phyloP scores from a whole-genome alignment of 2,329 filamentous ascomycete genomes.

The Cladosporium halotolerans region DNA sequence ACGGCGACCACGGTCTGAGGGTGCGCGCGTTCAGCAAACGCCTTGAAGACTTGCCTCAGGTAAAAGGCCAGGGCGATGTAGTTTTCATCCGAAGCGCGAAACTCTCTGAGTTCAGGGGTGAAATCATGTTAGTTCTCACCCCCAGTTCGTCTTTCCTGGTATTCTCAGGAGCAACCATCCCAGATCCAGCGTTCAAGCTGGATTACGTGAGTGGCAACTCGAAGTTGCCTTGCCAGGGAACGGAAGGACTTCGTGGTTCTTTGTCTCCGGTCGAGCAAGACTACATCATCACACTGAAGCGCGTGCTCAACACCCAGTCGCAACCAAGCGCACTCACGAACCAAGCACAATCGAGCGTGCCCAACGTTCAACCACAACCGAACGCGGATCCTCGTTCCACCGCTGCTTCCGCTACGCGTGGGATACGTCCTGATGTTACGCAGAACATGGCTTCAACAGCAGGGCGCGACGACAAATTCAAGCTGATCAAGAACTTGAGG shows the following conservation, averaged over 20 bases:
- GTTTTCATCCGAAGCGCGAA: constrained; percentile 49
- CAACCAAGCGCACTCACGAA: background rate
- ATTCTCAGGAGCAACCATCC: constrained; percentile 23
- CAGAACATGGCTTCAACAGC: background rate
- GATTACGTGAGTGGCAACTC: constrained; percentile 20
- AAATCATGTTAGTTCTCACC: constrained; percentile 22
- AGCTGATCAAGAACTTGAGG: constrained; percentile 43
- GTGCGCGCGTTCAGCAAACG: constrained; percentile 57
- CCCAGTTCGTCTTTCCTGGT: constrained; percentile 20
- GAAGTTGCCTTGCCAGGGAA: constrained; percentile 12
- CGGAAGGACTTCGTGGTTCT: constrained; percentile 13
- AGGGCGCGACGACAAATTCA: constrained; percentile 1
- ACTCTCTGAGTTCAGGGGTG: constrained; percentile 17
- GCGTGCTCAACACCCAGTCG: background rate
- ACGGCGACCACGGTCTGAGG: constrained; percentile 19
- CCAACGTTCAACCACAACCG: no score
- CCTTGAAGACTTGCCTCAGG: constrained; percentile 29
- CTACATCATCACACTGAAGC: constrained; percentile 29
- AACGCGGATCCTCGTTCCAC: background rate
- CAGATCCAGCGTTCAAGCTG: constrained; percentile 21
- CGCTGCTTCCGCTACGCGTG: background rate
- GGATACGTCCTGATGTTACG: background rate
- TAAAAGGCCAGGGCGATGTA: constrained; percentile 53
- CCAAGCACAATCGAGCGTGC: background rate
- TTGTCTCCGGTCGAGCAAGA: constrained; percentile 24